Conservation (phyloP, 768 basidiomycete species). For the Lactarius indigo region DNA sequence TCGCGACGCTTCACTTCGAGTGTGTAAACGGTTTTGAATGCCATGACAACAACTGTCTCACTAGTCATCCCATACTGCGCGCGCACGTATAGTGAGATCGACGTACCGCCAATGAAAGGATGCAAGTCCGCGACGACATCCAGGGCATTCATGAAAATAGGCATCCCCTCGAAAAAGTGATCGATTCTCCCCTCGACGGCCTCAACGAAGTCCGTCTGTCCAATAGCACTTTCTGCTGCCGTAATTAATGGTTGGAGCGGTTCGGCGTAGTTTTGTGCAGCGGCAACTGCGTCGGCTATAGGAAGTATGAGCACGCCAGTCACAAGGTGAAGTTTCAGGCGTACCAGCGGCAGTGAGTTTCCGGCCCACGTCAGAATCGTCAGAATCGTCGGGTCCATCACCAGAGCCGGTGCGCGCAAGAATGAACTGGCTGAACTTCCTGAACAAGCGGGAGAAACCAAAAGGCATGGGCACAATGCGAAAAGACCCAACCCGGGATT, state of each 20-base stretch:
- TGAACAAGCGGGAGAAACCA: conserved; percentile 4
- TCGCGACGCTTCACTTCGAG: conserved; percentile 47
- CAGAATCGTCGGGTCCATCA: neutral
- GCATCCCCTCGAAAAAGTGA: conserved; percentile 29
- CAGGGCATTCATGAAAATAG: conserved; percentile 29
- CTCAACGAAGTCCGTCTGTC: conserved; percentile 1
- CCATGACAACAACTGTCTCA: conserved; percentile 43
- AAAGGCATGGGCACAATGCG: neutral
- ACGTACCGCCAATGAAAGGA: conserved; percentile 31
- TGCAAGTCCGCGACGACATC: conserved; percentile 31
- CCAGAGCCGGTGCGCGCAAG: neutral
- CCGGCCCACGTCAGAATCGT: neutral
- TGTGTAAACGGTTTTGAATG: conserved; percentile 47
- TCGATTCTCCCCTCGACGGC: conserved; percentile 26
- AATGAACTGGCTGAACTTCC: neutral
- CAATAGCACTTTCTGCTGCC: neutral
- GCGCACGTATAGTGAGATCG: neutral
- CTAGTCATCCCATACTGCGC: neutral
- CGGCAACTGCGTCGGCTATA: neutral
- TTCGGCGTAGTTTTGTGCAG: neutral
- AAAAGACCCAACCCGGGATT: neutral
- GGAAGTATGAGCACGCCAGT: neutral
- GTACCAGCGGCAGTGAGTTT: neutral
- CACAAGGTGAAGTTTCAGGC: neutral
- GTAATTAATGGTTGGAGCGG: conserved; percentile 1